Percentiles rank a stretch among this genome's conserved stretches.
Conservation (phyloP, 148 eudicot genomes). For the Dianthus caryophyllus region DNA sequence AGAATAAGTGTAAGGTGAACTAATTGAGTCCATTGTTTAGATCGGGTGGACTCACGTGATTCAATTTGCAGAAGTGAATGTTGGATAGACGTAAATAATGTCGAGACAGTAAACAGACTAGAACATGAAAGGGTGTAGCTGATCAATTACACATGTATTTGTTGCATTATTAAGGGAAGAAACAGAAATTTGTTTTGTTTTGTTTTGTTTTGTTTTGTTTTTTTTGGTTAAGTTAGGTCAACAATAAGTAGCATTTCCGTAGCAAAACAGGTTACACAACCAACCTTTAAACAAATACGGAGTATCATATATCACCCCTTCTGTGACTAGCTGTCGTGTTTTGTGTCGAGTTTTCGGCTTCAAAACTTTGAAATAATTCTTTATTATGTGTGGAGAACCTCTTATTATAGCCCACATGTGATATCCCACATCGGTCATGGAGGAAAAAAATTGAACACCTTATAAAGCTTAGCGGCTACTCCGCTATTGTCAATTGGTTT, state of each 20-base stretch:
- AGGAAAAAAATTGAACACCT: no score
- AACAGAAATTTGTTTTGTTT: not conserved
- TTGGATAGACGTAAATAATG: not conserved
- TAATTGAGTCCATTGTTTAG: no score
- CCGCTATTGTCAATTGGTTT: no score
- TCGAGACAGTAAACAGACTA: not conserved
- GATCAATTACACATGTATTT: not conserved
- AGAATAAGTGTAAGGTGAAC: no score
- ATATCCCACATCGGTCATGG: no score
- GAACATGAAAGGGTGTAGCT: not conserved
- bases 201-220: no score
- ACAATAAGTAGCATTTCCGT: conserved; percentile 2
- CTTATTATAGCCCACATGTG: no score
- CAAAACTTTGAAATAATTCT: not conserved
- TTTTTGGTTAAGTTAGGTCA: conserved; percentile 4
- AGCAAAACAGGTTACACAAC: not conserved
- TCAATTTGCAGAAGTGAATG: not conserved
- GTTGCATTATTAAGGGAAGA: conserved; percentile 1
- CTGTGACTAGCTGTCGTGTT: no score
- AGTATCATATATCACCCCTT: no score
- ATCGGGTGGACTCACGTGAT: no score
- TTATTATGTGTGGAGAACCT: no score
- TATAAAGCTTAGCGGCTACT: no score
- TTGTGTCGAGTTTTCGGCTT: not conserved
- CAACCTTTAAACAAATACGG: not conserved